Evolutionary conservation across 2,329 filamentous ascomycete genomes (phyloP), one percentile per base, ranked within the genome.

Genomic region (Phialocephala subalpina): DNA sequence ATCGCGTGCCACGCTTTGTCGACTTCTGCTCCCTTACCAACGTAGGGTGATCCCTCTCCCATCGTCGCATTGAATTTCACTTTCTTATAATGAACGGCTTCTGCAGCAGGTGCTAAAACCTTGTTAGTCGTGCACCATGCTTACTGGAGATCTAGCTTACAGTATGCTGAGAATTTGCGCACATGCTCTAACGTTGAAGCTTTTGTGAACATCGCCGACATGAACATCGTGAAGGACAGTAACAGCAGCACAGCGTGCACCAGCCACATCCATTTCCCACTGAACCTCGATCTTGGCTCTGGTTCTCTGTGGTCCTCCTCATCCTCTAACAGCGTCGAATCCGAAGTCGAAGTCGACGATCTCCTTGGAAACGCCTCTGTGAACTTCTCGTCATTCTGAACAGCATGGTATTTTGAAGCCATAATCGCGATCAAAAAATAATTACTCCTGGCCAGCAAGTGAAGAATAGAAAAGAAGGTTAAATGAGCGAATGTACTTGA

Each of bases 1-100:
- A 87, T 81, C 20, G 82, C 81, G 58, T 86, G 80, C 87, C 87
- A 89, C 6, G 83, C 84, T 60, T 81, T 79, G 64, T 89, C 87
- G 2, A 88, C 86, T 14, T 85, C 82, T 1, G 82, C 80, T 0
- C 86, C 85, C 45, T 80, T 83, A 9, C 87, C 87, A 45, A 88
- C 82, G 70, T 84, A 89, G 2, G 80, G 80, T 0, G 83, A 82
- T 18, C 66, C 70, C 56, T 71, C 71, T 45, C 82, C 79, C 55
- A 81, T 78, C n/a, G 81, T 75, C 0, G 82, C 80, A 16, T 85
- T 83, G 70, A 83, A 87, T 53, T 83, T 81, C 9, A 82, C 76
- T 3, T 78, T 82, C 68, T 85, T 77, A 71, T 86, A 86, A 67
- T 81, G 77, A 7, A 86, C 81, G 0, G 81, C 79, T 27, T 78